Percentiles rank a stretch among this genome's conserved stretches.
Evolutionary conservation across 345 rosid genomes (phyloP).

Genomic region (Eutrema heterophyllum): DNA sequence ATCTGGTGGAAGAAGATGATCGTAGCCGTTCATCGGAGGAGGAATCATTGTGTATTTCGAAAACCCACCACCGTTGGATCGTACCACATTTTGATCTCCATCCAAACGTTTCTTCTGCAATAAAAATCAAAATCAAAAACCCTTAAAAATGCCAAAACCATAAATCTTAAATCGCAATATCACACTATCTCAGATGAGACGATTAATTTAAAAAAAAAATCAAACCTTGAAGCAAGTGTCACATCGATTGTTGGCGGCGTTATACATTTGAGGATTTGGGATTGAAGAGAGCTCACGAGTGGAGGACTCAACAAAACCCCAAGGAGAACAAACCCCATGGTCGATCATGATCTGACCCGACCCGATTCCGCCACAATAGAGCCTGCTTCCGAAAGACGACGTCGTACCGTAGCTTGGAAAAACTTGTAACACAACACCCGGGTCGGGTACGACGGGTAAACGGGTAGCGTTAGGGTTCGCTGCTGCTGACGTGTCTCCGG

Average conservation of each 20-base stretch:
- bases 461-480: conserved; percentile 2
- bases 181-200: background rate
- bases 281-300: conserved; percentile 82
- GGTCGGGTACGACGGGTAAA: conserved; percentile 22
- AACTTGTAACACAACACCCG: conserved; percentile 39
- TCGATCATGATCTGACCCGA: conserved; percentile 39
- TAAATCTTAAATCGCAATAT: too few relatives aligned
- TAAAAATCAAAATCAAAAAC: background rate
- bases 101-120: conserved; percentile 50
- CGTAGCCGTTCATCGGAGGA: conserved; percentile 26
- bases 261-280: conserved; percentile 48
- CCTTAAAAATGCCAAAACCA: background rate
- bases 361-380: conserved; percentile 25
- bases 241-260: conserved; percentile 28
- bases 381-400: conserved; percentile 9
- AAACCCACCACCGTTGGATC: conserved; percentile 36
- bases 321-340: conserved; percentile 19
- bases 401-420: conserved; percentile 17
- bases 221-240: conserved; percentile 58
- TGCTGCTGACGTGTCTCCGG: background rate
- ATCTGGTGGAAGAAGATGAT: conserved; percentile 6
- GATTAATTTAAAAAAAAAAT: background rate
- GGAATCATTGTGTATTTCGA: conserved; percentile 16
- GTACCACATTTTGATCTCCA: conserved; percentile 28
- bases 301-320: conserved; percentile 38